Evolutionary conservation across 257 asterid species (phyloP), one percentile per base, ranked within the genome.

Genomic region (Pogostemon cablin): DNA sequence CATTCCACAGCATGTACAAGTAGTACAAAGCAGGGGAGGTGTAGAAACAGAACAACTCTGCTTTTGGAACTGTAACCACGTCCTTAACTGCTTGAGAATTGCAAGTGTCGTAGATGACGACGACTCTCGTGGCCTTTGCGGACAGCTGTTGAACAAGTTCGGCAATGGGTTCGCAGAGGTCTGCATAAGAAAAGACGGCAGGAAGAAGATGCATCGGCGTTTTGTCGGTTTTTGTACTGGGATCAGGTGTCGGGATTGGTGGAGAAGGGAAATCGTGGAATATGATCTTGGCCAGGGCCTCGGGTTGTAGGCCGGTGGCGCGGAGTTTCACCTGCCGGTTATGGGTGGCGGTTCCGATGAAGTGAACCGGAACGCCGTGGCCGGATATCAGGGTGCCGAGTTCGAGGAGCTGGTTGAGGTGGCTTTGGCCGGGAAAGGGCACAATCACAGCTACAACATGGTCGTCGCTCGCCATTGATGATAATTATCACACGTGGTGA

Each of bases 401-500:
- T 8, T 56, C 41, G 12, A 56, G 62, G 62, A 56, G 62, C 41
- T 37, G 63, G 6, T 57, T 57, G 43, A 57, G 63, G 63, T 57
- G 63, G 17, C 63, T 35, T 57, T 57, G 63, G 9, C 42, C 37
- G 1, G 63, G 63, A 1, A 57, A 57, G 5, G 63, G 63, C 1
- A 53, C 20, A 7, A 20, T 53, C 8, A 53, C 17, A 0, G 17
- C 59, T 4, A 37, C 59, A 53, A 53, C 59, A 15, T 53, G 10
- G 7, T 44, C 10, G 3, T 3, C 3, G 10, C 7, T 44, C 9
- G 49, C 49, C 49, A 44, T 44, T 6, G 11, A 8, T 43, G 15
- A 15, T 15, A 0, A 15, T 15, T 15, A 15, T 15, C n/a, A n/a
- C n/a, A n/a, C n/a, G n/a, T n/a, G n/a, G n/a, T n/a, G n/a, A n/a